Base-by-base conservation (phyloP, 148 eudicot genomes). In the Diospyros kaki region DNA sequence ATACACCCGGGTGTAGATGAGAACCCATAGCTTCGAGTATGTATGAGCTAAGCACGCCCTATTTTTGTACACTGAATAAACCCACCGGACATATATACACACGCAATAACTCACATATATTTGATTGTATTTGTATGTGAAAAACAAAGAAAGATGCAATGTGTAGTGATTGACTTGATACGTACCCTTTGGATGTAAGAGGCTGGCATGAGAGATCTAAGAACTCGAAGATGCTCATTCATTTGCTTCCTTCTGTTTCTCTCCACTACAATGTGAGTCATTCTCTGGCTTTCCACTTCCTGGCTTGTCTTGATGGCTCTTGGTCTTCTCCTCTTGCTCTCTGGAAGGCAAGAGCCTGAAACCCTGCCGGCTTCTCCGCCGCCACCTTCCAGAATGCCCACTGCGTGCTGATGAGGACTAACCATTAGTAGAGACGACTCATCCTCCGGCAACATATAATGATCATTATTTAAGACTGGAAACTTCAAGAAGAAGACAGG, bases 161-260 rank as follows among this genome's bases (percentile, higher is more conserved):
- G 28, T 28, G 28, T 28, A 28, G 28, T 28, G 28, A 28, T 28
- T 28, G 28, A 28, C 0, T 28, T 28, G 28, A 28, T 28, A 28
- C 28, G 28, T 90, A 94, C 98, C 97, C 98, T 86, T 84, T 94
- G 98, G 44, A 94, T 97, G 64, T 94, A 94, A 42, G 98, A 92
- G 78, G 93, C 91, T 3, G 98, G 98, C 98, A 94, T 94, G 84
- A 94, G 98, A 75, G 98, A 83, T 82, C 97, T 86, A 71, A 94
- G 75, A 75, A 94, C 98, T 2, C 97, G 82, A 66, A 94, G 93
- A 83, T 94, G 98, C 73, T 94, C 98, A 75, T 94, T 94, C 98
- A 94, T 94, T 77, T 94, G 97, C 89, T 94, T 94, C 83, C 98
- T 89, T 53, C 98, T 73, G 40, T 94, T 94, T 71, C 98, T 86